Base-by-base conservation (phyloP, 768 basidiomycete genomes). In the Boletus bicolor region DNA sequence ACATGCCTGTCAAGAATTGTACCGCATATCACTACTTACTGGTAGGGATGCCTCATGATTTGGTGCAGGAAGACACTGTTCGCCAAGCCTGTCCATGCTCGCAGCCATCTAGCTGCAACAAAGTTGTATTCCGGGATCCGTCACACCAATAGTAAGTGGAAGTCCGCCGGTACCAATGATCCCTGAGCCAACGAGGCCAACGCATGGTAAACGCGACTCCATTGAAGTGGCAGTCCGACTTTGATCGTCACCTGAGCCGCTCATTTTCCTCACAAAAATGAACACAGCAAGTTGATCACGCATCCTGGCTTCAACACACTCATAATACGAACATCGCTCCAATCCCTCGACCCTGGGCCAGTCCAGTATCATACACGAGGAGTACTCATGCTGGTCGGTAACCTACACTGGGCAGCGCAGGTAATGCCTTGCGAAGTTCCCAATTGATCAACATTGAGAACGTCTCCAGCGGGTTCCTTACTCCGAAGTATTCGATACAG, bases 371-470 rank as follows among this genome's bases (percentile, higher is more conserved):
- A 41, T 38, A 61, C 60, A 64, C 37, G 60, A 62, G 63, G 54
- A 34, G 30, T 39, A 45, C 64, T 66, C 64, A 49, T 64, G 64
- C n/a, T 41, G 48, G 54, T 55, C 55, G 53, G 44, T 7, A 45
- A 37, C 14, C 30, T 28, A 47, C 41, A 9, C n/a, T n/a, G 5
- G 9, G 12, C n/a, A 36, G 34, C 61, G 24, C 35, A 2, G 39
- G 39, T 24, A 24, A 42, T 48, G 37, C 32, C 32, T 41, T 12
- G n/a, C 6, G 28, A 49, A 45, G 50, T 37, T 26, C 7, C 28
- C 28, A 44, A 34, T 43, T 61, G 19, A 39, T 44, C 49, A 39
- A 28, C 56, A 34, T 17, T 19, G 28, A 57, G 47, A 39, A 53
- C 30, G 19, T 56, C 44, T 26, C 28, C 21, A 38, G 35, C 35